Base-by-base conservation (phyloP, 1,139 yeast species). In the Geotrichum australiense region DNA sequence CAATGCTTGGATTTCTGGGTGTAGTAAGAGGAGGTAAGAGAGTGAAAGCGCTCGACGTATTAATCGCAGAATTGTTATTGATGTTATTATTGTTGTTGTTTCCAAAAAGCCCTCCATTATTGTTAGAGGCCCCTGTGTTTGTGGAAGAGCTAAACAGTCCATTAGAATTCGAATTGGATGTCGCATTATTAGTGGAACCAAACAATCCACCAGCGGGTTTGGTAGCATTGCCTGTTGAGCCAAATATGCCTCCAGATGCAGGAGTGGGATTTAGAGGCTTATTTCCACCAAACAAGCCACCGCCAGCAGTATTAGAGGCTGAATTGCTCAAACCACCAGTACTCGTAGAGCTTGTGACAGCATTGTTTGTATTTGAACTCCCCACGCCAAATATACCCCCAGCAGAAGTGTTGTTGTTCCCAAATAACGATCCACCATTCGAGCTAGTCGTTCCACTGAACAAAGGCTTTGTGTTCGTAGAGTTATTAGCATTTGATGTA, bases 41-140 rank as follows among this genome's bases (percentile, higher is more conserved):
- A 6, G 33, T 21, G 26, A 19, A 7, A 19, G 33, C 21, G 8
- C 14, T 6, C n/a, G n/a, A 29, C 4, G 21, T 15, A 15, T 19
- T 18, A 29, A 6, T 18, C n/a, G 20, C 21, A 29, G 26, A 22
- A 24, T 24, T 36, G 39, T 48, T 36, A 16, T 41, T 39, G 20
- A 34, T 39, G 14, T 47, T 43, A 35, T 28, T 14, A 5, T 24
- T 24, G 20, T 24, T 14, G 24, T 35, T 43, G 26, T 42, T 42
- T 2, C 67, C 67, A 58, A 71, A 69, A 20, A 69, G 47, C 0
- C 73, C 69, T 8, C 70, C 69, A 12, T 50, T 47, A 24, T 52
- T 41, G 33, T 23, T 11, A 18, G 55, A 43, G 23, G 52, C 11
- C 12, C 46, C 41, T 48, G 48, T 18, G 12, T 29, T 46, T 27